Evolutionary conservation across 345 rosid genomes (phyloP).

Genomic region (Eucalyptus lansdowneana): DNA sequence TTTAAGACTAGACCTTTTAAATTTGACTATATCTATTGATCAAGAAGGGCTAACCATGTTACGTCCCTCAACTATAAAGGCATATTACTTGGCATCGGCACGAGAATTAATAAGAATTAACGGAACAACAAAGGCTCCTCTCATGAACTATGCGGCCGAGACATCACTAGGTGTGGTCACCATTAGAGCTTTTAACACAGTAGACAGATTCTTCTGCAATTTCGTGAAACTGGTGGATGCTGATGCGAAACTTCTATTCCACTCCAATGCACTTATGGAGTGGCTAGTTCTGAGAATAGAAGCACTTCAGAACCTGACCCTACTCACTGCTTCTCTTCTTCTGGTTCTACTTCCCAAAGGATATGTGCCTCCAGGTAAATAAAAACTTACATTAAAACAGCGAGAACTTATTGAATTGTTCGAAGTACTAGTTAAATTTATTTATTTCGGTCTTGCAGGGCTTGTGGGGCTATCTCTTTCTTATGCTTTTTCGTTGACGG

Average conservation of each 20-base stretch:
- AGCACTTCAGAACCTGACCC: conserved; percentile 48
- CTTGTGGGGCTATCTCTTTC: conserved; percentile 80
- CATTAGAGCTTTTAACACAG: conserved; percentile 65
- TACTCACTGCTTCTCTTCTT: conserved; percentile 65
- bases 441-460: conserved; percentile 15
- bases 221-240: conserved; percentile 56
- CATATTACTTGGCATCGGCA: conserved; percentile 66
- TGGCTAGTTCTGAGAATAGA: conserved; percentile 78
- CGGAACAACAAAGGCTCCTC: conserved; percentile 92
- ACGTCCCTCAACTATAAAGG: conserved; percentile 14
- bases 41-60: background rate
- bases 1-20: background rate
- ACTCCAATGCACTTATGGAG: conserved; percentile 66
- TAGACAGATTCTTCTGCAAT: conserved; percentile 47
- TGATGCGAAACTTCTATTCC: conserved; percentile 69
- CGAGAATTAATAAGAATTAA: conserved; percentile 76
- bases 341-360: conserved; percentile 64
- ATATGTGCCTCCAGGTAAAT: conserved; percentile 38
- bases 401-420: background rate
- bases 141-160: conserved; percentile 80
- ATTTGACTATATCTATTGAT: background rate
- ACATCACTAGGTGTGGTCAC: conserved; percentile 82
- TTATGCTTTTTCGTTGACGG: conserved; percentile 47
- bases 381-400: background rate
- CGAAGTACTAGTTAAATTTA: background rate